A percentile compares a stretch with the other conserved stretches of the same genome.
Conservation (phyloP, 805 yeast species). For the Kazachstania kunashirensis region DNA sequence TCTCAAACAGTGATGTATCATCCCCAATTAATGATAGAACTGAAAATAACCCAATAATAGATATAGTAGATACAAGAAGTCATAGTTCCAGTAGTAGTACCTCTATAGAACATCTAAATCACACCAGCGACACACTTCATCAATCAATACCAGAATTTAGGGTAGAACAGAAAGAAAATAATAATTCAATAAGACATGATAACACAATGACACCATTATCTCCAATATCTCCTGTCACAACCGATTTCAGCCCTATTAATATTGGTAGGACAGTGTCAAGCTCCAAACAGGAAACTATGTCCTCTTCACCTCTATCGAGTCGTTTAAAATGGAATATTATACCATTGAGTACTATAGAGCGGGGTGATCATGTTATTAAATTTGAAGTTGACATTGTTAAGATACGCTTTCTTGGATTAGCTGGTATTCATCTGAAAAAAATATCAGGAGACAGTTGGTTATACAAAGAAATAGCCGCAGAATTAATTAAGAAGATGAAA, state of each 20-base stretch:
- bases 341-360: constrained; percentile 30
- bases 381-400: constrained; percentile 89
- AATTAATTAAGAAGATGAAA: constrained; percentile 42
- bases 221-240: background rate
- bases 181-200: background rate
- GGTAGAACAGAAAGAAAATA: too few species aligned
- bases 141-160: background rate
- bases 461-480: constrained; percentile 83
- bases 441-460: constrained; percentile 91
- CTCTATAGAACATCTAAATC: constrained; percentile 11
- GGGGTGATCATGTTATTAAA: constrained; percentile 46
- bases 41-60: too few species aligned
- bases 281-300: background rate
- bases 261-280: background rate
- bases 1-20: too few species aligned
- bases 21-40: too few species aligned
- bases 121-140: background rate
- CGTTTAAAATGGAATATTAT: background rate
- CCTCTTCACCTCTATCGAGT: background rate
- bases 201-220: background rate
- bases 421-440: constrained; percentile 92
- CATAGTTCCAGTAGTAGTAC: too few species aligned
- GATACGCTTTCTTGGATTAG: constrained; percentile 80
- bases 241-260: background rate
- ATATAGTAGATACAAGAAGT: too few species aligned